These are phyloP conservation scores for Nemania bipapillata DNA, from an alignment of 2,329 filamentous ascomycete species.

Conservation along the genomic window DNA sequence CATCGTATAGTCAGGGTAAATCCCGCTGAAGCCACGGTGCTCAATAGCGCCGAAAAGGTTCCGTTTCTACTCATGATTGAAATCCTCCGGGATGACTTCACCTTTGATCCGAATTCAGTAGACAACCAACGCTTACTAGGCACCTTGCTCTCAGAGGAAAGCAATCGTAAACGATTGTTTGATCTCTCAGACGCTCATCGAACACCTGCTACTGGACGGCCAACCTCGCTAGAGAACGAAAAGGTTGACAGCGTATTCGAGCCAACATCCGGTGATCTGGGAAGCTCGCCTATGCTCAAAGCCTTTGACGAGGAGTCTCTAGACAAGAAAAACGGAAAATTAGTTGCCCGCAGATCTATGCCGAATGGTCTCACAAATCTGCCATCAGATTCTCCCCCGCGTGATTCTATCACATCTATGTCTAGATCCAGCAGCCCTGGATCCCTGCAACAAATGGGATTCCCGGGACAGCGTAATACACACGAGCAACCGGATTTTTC, in stretches of 20 bases:
- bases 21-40: slow-evolving; percentile 82
- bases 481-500: slow-evolving; percentile 82
- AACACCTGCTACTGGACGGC: slow-evolving; percentile 56
- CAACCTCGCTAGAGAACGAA: slow-evolving; percentile 55
- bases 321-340: slow-evolving; percentile 49
- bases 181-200: slow-evolving; percentile 75
- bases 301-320: slow-evolving; percentile 60
- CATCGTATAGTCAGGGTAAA: slow-evolving; percentile 86
- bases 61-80: slow-evolving; percentile 88
- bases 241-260: slow-evolving; percentile 81
- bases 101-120: slow-evolving; percentile 78
- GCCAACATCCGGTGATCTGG: slow-evolving; percentile 80
- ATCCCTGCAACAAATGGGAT: slow-evolving; percentile 68
- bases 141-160: slow-evolving; percentile 67
- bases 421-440: slow-evolving; percentile 76
- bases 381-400: slow-evolving; percentile 71
- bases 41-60: slow-evolving; percentile 88
- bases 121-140: slow-evolving; percentile 75
- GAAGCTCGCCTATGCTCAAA: slow-evolving; percentile 75
- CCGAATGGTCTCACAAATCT: slow-evolving; percentile 44
- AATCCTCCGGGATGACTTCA: slow-evolving; percentile 82
- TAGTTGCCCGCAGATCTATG: slow-evolving; percentile 41
- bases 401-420: slow-evolving; percentile 74
- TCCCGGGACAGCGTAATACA: slow-evolving; percentile 65
- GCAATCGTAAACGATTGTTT: slow-evolving; percentile 70